Evolutionary conservation across 306 rosid genomes (phyloP).

Genomic region (Prunus salicina): DNA sequence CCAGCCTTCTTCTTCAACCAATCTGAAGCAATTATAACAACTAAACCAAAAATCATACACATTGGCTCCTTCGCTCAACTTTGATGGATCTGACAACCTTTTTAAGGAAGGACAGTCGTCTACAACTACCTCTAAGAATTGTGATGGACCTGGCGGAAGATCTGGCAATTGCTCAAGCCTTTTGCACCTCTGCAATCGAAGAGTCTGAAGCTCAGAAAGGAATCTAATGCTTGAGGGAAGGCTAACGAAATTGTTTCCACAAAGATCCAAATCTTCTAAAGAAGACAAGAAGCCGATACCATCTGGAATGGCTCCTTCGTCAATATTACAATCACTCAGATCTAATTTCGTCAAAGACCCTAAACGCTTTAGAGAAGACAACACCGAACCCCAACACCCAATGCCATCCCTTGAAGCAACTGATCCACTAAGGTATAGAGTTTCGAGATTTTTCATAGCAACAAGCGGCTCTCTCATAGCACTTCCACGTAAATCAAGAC

Average conservation of each 20-base stretch:
- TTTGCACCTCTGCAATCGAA: no score
- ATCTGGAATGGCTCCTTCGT: neutral
- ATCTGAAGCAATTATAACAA: no score
- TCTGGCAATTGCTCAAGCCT: no score
- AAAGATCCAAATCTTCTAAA: neutral
- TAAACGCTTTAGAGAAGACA: neutral
- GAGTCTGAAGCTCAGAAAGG: no score
- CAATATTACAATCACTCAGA: neutral
- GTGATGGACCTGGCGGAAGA: no score
- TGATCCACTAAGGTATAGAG: accelerated
- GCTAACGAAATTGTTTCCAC: constrained; percentile 9
- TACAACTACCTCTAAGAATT: no score
- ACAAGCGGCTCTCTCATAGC: neutral
- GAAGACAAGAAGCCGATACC: constrained; percentile 8
- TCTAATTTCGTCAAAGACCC: neutral
- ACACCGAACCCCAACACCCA: neutral
- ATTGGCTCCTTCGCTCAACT: no score
- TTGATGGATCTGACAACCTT: no score
- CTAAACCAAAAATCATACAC: no score
- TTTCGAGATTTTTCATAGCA: neutral
- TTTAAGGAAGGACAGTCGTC: no score
- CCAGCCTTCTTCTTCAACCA: no score
- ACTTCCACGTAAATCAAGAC: neutral
- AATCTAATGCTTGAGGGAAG: constrained; percentile 19
- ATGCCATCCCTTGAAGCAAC: no score